Evolutionary conservation across 2,329 filamentous ascomycete species (phyloP).

Genomic region (Cercospora zeae-maydis): DNA sequence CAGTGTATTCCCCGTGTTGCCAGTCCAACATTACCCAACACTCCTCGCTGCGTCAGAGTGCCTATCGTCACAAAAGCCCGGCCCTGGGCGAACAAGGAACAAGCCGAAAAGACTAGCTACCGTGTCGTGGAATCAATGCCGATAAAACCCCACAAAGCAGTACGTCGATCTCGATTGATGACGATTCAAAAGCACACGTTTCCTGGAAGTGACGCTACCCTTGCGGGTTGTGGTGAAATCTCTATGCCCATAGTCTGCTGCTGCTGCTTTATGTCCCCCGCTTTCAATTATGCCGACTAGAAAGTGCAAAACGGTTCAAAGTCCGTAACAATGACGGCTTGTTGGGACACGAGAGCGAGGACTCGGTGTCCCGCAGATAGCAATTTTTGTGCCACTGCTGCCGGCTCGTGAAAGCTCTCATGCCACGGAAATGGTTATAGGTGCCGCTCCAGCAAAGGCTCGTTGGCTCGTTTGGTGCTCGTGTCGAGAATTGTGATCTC

Average conservation of each 20-base stretch:
- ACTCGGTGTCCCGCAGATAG: not conserved
- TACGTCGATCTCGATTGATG: slow-evolving; percentile 8
- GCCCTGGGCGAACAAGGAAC: not conserved
- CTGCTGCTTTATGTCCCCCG: slow-evolving; percentile 1
- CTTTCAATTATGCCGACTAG: not conserved
- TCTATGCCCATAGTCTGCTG: slow-evolving; percentile 2
- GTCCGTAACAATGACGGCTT: not conserved
- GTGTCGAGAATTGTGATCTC: not conserved
- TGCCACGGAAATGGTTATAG: not conserved
- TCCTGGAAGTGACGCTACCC: not conserved
- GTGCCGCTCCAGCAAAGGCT: not conserved
- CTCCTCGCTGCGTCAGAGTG: not conserved
- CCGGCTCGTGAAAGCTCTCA: not conserved
- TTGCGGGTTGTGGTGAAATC: slow-evolving; percentile 6
- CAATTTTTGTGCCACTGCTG: not conserved
- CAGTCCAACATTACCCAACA: not conserved
- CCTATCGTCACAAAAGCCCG: not conserved
- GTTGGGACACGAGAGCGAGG: not conserved
- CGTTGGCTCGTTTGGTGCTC: not conserved
- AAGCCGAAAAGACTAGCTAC: slow-evolving; percentile 16
- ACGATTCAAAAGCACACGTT: not conserved
- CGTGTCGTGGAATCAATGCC: slow-evolving; percentile 3
- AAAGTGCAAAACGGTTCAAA: not conserved
- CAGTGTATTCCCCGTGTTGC: not conserved
- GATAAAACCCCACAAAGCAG: not conserved